Evolutionary conservation across 2,329 filamentous ascomycete genomes (phyloP).

Genomic region (Thelonectria olida): DNA sequence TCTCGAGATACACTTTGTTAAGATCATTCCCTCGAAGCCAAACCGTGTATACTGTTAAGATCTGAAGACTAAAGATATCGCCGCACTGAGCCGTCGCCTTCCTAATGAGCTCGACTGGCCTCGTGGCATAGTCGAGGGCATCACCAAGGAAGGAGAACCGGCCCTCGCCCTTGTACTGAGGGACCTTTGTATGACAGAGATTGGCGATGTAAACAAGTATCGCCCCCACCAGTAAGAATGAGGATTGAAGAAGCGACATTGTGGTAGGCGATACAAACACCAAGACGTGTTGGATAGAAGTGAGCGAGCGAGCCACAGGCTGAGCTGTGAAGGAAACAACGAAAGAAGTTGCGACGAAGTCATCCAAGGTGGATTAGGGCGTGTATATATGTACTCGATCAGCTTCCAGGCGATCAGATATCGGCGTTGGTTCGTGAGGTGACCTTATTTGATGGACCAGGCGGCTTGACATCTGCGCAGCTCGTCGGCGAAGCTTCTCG

Average conservation of each 20-base stretch:
- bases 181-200: not conserved
- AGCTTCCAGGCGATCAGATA: no score
- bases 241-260: slow-evolving; percentile 7
- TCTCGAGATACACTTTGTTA: slow-evolving; percentile 17
- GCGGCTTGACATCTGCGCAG: not conserved
- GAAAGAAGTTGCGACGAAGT: not conserved
- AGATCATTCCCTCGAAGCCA: slow-evolving; percentile 17
- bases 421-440: not conserved
- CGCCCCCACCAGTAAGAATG: not conserved
- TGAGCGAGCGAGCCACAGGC: not conserved
- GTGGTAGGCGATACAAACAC: not conserved
- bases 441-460: not conserved
- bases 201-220: not conserved
- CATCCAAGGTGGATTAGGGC: no score
- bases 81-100: slow-evolving; percentile 16
- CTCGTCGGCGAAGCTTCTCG: not conserved
- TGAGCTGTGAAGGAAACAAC: no score
- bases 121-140: slow-evolving; percentile 15
- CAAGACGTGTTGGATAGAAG: not conserved
- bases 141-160: slow-evolving; percentile 13
- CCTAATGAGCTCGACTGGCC: slow-evolving; percentile 10
- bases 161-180: slow-evolving; percentile 14
- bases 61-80: slow-evolving; percentile 16
- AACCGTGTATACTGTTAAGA: slow-evolving; percentile 13
- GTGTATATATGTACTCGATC: not conserved